Conservation (phyloP, 495 filamentous ascomycete genomes). For the Podospora pseudopauciseta region DNA sequence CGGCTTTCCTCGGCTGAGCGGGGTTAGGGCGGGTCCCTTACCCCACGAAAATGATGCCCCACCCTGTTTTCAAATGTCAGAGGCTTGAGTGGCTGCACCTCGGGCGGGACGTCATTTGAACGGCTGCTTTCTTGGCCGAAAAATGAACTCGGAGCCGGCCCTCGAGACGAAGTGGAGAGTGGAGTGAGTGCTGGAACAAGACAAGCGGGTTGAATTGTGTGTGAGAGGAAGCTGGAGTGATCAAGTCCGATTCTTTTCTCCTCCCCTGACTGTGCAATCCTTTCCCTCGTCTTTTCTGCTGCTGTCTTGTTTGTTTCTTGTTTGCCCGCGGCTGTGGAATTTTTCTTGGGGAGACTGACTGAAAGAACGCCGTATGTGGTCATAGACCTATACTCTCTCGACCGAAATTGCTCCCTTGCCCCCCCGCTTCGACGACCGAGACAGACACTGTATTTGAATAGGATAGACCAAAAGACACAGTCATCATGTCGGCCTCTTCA, state of each 20-base stretch:
- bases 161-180: not conserved
- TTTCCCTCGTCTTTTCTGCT: not conserved
- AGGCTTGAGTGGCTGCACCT: slow-evolving; percentile 23
- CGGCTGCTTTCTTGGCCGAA: slow-evolving; percentile 5
- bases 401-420: not conserved
- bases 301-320: not conserved
- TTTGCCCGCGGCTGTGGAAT: not conserved
- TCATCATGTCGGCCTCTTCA: slow-evolving; percentile 28
- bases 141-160: not conserved
- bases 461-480: not conserved
- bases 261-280: not conserved
- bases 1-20: slow-evolving; percentile 25
- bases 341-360: not conserved
- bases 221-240: not conserved
- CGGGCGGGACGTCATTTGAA: slow-evolving; percentile 31
- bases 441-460: not conserved
- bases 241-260: not conserved
- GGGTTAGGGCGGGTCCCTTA: slow-evolving; percentile 1
- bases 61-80: slow-evolving; percentile 29
- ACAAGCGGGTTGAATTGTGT: not conserved
- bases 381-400: not conserved
- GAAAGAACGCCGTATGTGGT: not conserved
- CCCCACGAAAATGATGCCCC: slow-evolving; percentile 18
- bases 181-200: not conserved
- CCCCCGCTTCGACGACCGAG: not conserved